Evolutionary conservation across 768 basidiomycete genomes (phyloP), one percentile per base, ranked within the genome.

Genomic region (Suillus americanus): DNA sequence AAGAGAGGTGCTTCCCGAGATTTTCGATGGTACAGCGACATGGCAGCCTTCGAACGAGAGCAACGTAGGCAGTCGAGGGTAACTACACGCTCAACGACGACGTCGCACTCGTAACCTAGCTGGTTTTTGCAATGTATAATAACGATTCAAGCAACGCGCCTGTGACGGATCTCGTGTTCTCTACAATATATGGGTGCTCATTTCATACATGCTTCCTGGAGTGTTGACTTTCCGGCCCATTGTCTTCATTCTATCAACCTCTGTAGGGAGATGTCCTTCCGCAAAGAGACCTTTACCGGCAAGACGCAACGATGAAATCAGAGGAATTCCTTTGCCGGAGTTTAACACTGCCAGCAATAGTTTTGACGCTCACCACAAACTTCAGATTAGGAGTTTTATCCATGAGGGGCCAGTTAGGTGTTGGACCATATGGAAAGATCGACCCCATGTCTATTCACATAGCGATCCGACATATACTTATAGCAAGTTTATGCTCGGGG

Each of bases 231-330:
- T 13, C 10, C 6, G 18, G 18, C 8, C 28, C 13, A 13, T 18
- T 41, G 18, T 23, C 9, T 41, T 40, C 33, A 80, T 82, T 45
- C 68, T 74, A 56, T 83, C 78, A n/a, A 80, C 81, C 67, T 81
- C 82, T 33, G 33, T 20, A 70, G 66, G 51, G 81, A 81, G 63
- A 83, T 61, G 65, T 84, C 79, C 61, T 79, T 81, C 30, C 80
- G 77, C 46, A 81, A 72, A 10, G 81, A 82, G 28, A 83, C 81
- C 23, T 69, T 61, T 30, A 83, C 81, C 0, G 81, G 81, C 5
- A 80, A 82, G 43, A 82, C 74, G 1, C 82, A 69, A 83, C 83
- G 35, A 83, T 70, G 23, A 81, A 28, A 16, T 28, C 25, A 18
- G 16, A 30, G 28, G 51, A 78, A 63, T 84, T 82, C 81, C 81